Conservation (phyloP, 345 rosid genomes). For the Hevea brasiliensis region DNA sequence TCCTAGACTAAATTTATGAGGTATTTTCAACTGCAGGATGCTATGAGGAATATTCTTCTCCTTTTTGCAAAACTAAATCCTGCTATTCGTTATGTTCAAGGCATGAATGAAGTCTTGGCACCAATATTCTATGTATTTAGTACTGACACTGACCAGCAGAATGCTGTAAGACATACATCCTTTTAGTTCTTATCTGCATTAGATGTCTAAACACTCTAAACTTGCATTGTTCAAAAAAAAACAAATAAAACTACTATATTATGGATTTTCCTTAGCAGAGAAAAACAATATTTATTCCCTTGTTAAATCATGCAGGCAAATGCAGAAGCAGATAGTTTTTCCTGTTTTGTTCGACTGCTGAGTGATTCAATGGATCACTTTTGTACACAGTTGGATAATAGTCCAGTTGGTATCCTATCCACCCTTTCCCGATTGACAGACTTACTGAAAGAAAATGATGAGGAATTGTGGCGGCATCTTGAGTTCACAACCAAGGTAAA, state of each 20-base stretch:
- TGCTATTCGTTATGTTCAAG: conserved; percentile 72
- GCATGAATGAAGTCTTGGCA: conserved; percentile 82
- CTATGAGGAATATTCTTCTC: conserved; percentile 70
- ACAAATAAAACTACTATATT: background rate
- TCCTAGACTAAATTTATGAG: conserved; percentile 11
- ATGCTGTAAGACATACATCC: conserved; percentile 48
- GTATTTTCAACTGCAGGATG: conserved; percentile 39
- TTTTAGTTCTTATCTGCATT: conserved; percentile 6
- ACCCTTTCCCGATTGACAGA: conserved; percentile 61
- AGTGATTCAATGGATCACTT: conserved; percentile 74
- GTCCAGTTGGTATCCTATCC: conserved; percentile 63
- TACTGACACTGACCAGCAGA: conserved; percentile 49
- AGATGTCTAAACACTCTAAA: background rate
- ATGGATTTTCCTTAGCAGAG: background rate
- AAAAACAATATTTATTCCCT: background rate
- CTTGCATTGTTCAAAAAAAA: background rate
- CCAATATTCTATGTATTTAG: conserved; percentile 64
- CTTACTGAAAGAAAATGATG: conserved; percentile 56
- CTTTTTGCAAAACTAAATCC: conserved; percentile 74
- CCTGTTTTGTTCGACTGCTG: conserved; percentile 58
- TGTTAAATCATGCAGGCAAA: conserved; percentile 40
- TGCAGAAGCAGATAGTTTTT: conserved; percentile 68
- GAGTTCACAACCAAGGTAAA: conserved; percentile 53
- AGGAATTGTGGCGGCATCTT: conserved; percentile 71
- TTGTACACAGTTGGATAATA: conserved; percentile 68